These are phyloP conservation scores for Pichia norvegensis DNA, from an alignment of 1,139 yeast species.

Conservation along the genomic window DNA sequence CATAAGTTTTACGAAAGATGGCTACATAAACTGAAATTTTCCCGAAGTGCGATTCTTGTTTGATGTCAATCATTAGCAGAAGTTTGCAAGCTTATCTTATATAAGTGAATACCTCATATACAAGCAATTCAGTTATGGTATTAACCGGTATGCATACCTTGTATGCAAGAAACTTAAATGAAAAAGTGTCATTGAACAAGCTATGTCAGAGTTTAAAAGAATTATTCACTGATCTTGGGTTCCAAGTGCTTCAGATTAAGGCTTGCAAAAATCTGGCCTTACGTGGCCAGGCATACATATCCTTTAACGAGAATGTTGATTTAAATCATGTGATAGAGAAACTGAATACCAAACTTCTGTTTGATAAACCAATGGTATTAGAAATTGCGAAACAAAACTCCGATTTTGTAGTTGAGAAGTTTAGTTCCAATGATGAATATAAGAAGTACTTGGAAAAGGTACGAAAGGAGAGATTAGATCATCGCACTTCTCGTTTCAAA, in stretches of 20 bases:
- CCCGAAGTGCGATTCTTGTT: too few relatives aligned
- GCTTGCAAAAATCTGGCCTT: conserved; percentile 56
- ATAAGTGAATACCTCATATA: neutral
- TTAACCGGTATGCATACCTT: conserved; percentile 29
- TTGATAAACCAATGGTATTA: conserved; percentile 47
- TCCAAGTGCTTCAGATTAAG: conserved; percentile 45
- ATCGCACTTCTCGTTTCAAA: conserved; percentile 12
- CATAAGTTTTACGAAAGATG: too few relatives aligned
- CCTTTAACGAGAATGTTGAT: conserved; percentile 38
- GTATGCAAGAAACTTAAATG: conserved; percentile 66
- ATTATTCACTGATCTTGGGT: conserved; percentile 38
- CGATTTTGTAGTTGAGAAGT: conserved; percentile 33
- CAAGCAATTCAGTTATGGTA: too few relatives aligned
- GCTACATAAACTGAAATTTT: too few relatives aligned
- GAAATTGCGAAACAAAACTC: conserved; percentile 40
- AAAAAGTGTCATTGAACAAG: conserved; percentile 49
- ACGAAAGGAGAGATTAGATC: conserved; percentile 12
- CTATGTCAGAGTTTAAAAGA: conserved; percentile 39
- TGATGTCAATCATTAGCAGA: too few relatives aligned
- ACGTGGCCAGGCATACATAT: conserved; percentile 84
- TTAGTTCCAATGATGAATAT: conserved; percentile 17
- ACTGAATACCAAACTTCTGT: conserved; percentile 39
- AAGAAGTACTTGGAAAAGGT: conserved; percentile 24
- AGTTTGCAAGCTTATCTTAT: too few relatives aligned
- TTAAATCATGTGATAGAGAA: conserved; percentile 35